Evolutionary conservation across 106 monocot genomes (phyloP), one percentile per base, ranked within the genome.

Genomic region (Phalaenopsis equestris): DNA sequence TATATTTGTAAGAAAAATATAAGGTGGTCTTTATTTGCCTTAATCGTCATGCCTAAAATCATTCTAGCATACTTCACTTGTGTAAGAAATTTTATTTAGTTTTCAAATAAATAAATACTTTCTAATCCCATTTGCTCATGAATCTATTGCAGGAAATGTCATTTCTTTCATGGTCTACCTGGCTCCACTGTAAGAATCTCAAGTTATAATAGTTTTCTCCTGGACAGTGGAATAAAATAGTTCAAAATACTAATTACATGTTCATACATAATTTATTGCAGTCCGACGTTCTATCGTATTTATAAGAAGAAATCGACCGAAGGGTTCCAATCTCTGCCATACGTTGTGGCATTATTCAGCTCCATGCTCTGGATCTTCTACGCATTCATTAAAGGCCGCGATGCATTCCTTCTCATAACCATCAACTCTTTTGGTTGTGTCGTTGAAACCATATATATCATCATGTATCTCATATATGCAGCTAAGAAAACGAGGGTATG

Each of bases 131-230:
- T n/a, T 30, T 24, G 9, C 11, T 76, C 10, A 49, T 49, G 46
- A 47, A 41, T 84, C 2, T 30, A 45, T 82, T 79, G 57, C 45
- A 89, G 89, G 89, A 48, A 86, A 89, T 73, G 12, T 87, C 57
- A 82, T 89, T 49, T 89, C 89, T 57, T 89, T 87, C 80, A 77
- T 84, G 82, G 86, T 89, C 72, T 87, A 75, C 77, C 84, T 89
- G 42, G 67, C 89, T 72, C 89, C 89, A 56, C 73, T 84, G 89
- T 89, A 87, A 89, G 86, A 67, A 57, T 74, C 12, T 43, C 74
- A 42, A 45, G 2, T 70, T 5, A 24, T 23, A 1, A 23, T 24
- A 21, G 2, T 23, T 4, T 3, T 37, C 61, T 5, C 21, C 21
- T 18, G n/a, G 4, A 38, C 14, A 41, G 70, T 70, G 10, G 0